Conservation (phyloP, 2,329 filamentous ascomycete genomes). For the Aspergillus sp. region DNA sequence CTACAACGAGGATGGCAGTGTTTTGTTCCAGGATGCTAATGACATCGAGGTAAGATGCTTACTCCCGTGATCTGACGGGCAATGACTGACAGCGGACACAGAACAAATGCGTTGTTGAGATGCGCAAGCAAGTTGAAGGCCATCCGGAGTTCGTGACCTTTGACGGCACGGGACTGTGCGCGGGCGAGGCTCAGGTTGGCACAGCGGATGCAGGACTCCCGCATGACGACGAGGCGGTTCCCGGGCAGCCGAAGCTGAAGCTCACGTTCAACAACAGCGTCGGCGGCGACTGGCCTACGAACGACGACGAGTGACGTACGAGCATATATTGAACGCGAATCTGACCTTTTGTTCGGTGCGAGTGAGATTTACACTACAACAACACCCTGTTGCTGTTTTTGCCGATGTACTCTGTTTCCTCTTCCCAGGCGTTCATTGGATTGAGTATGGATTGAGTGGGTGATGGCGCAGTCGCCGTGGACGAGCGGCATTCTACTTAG, state of each 20-base stretch:
- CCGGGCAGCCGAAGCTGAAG: slow-evolving; percentile 57
- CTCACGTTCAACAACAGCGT: slow-evolving; percentile 47
- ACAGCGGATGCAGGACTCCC: slow-evolving; percentile 41
- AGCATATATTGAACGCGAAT: background rate
- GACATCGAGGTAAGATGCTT: slow-evolving; percentile 67
- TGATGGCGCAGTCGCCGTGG: slow-evolving; percentile 10
- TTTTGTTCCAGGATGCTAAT: slow-evolving; percentile 86
- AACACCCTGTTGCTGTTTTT: background rate
- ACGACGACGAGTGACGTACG: slow-evolving; percentile 11
- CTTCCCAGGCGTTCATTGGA: slow-evolving; percentile 15
- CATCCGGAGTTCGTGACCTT: slow-evolving; percentile 50
- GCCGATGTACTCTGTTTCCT: background rate
- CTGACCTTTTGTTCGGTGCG: background rate
- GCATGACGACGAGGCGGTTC: slow-evolving; percentile 39
- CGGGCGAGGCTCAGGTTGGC: slow-evolving; percentile 34
- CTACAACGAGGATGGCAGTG: slow-evolving; percentile 92
- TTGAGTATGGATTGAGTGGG: slow-evolving; percentile 16
- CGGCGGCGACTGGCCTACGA: slow-evolving; percentile 21
- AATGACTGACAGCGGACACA: slow-evolving; percentile 13
- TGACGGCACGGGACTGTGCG: slow-evolving; percentile 40
- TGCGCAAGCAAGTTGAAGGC: slow-evolving; percentile 45
- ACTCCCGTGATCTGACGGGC: slow-evolving; percentile 4
- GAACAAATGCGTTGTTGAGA: slow-evolving; percentile 43
- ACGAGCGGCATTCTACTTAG: slow-evolving; percentile 8
- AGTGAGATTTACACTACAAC: slow-evolving; percentile 1